Conservation (phyloP, 129 eudicot species). For the Escallonia herrerae region DNA sequence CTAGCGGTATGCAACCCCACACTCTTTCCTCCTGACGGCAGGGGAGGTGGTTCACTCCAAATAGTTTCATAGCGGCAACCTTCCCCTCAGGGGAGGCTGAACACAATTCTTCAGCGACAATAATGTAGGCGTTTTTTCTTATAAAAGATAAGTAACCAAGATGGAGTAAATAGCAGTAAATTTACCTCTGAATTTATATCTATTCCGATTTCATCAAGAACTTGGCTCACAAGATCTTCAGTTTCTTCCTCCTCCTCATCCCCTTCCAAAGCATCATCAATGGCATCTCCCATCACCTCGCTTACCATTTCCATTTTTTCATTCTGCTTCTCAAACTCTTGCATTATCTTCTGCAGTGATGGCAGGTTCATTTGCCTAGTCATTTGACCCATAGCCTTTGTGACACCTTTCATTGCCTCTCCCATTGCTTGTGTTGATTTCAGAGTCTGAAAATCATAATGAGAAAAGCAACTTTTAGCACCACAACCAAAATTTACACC, state of each 20-base stretch:
- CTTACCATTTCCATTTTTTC: constrained; percentile 94
- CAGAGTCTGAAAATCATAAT: constrained; percentile 51
- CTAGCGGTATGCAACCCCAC: too few relatives aligned
- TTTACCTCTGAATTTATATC: constrained; percentile 84
- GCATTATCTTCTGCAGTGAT: constrained; percentile 87
- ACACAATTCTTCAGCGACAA: too few relatives aligned
- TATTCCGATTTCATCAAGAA: constrained; percentile 90
- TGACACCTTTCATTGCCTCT: constrained; percentile 99
- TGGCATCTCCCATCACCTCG: constrained; percentile 94
- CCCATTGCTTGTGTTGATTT: constrained; percentile 99
- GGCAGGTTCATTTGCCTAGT: constrained; percentile 95
- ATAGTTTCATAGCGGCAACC: too few relatives aligned
- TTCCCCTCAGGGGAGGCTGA: too few relatives aligned
- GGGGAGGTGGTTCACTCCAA: too few relatives aligned
- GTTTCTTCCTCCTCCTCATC: constrained; percentile 99
- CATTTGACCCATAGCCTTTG: constrained; percentile 99
- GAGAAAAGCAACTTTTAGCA: constrained; percentile 1
- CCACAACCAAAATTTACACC: neutral
- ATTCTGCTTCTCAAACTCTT: constrained; percentile 89
- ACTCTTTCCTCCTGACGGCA: too few relatives aligned
- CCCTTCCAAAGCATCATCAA: constrained; percentile 98
- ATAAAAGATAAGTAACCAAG: too few relatives aligned
- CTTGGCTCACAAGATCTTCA: constrained; percentile 87
- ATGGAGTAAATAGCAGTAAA: too few relatives aligned
- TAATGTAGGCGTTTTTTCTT: too few relatives aligned